Evolutionary conservation across 2,329 filamentous ascomycete species (phyloP).

Genomic region (Scedosporium boydii): DNA sequence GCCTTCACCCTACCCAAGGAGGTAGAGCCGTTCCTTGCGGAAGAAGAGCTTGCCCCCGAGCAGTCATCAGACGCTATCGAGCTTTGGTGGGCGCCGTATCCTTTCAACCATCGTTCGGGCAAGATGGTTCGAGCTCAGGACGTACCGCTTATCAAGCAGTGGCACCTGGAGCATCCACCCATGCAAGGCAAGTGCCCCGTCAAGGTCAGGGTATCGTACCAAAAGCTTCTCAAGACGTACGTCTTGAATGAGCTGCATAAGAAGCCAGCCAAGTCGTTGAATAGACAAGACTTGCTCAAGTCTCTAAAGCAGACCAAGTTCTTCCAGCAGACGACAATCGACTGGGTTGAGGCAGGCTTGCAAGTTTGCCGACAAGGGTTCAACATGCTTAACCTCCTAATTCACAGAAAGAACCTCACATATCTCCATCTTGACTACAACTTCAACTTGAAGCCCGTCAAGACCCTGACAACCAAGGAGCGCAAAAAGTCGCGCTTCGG

Average conservation of each 20-base stretch:
- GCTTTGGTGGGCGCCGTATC: constrained; percentile 96
- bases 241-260: constrained; percentile 96
- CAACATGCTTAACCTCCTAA: constrained; percentile 97
- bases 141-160: constrained; percentile 93
- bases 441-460: constrained; percentile 98
- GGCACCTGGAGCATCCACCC: constrained; percentile 86
- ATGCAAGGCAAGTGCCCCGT: constrained; percentile 64
- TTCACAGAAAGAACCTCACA: constrained; percentile 96
- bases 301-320: constrained; percentile 96
- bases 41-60: constrained; percentile 79
- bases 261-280: constrained; percentile 89
- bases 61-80: constrained; percentile 88
- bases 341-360: constrained; percentile 97
- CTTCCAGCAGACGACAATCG: constrained; percentile 98
- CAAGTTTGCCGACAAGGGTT: constrained; percentile 98
- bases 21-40: constrained; percentile 78
- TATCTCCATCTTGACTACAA: constrained; percentile 99
- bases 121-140: constrained; percentile 96
- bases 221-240: constrained; percentile 92
- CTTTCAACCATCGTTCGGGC: constrained; percentile 88
- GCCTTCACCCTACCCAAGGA: constrained; percentile 74
- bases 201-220: constrained; percentile 95
- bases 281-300: constrained; percentile 82
- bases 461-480: constrained; percentile 96
- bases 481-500: constrained; percentile 98